Base-by-base conservation (phyloP, 257 asterid species). In the Eustoma russellianum region DNA sequence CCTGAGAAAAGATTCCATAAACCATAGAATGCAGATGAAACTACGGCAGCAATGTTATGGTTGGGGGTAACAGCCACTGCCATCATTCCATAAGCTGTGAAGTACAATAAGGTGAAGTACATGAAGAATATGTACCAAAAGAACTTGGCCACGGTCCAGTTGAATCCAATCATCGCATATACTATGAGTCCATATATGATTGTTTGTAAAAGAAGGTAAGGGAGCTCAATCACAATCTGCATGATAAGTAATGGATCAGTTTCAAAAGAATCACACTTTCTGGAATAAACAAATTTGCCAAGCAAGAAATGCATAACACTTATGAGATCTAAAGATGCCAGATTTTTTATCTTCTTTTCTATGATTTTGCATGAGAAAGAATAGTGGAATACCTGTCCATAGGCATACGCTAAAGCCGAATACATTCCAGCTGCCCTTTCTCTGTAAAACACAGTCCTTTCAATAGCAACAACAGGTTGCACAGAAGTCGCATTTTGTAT, bases 381-480 rank as follows among this genome's bases (percentile, higher is more conserved):
- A 24, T 34, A 11, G 7, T n/a, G 53, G 9, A 34, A 17, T 69
- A 81, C 94, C 83, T 85, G 97, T 61, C 80, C 92, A 48, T 81
- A 79, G 14, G 95, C 94, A 61, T 89, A 86, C 0, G 98, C 83
- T 45, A 86, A 52, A 67, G 98, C 83, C 0, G 96, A 80, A 56
- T 82, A 90, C 96, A 86, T 91, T 55, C 98, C 96, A 1, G 95
- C 95, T 0, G 96, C 96, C 63, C 81, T 77, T 70, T 90, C 96
- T 68, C 96, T 74, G 52, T 86, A 90, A 59, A 83, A 86, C 5
- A 90, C 92, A 11, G 91, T 83, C 64, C 97, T 75, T 64, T 86
- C 98, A 16, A 78, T 46, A 0, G 91, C 86, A 7, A 90, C 77
- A 7, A 86, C 78, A 11, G 96, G 96, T 67, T 86, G 98, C 49